A percentile compares a stretch with the other conserved stretches of the same genome.
phyloP scores from a whole-genome alignment of 148 eudicot species.

The Persicaria maculosa region DNA sequence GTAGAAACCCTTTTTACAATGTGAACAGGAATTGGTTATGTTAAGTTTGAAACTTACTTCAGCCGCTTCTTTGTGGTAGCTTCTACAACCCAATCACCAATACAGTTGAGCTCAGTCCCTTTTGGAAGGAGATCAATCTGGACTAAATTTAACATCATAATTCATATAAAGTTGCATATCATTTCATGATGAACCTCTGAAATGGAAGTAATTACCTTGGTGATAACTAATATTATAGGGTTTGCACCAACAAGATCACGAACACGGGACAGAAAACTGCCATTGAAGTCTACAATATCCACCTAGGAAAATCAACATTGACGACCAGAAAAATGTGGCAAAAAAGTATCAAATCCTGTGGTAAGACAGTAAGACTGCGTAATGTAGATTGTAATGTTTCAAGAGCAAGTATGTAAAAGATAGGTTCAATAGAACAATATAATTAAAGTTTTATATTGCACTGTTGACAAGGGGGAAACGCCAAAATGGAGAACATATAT shows the following conservation, averaged over 20 bases:
- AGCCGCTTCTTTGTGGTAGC: conserved; percentile 79
- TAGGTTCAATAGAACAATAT: background rate
- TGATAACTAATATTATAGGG: conserved; percentile 87
- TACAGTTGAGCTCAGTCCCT: conserved; percentile 81
- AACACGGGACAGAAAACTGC: conserved; percentile 87
- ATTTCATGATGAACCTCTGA: background rate
- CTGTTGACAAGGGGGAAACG: background rate
- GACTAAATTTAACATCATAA: background rate
- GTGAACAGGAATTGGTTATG: background rate
- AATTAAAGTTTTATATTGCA: background rate
- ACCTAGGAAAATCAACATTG: conserved; percentile 41
- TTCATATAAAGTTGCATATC: background rate
- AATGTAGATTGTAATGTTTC: background rate
- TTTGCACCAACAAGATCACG: conserved; percentile 96
- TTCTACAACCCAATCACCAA: conserved; percentile 97
- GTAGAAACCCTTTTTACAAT: background rate
- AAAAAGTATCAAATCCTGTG: background rate
- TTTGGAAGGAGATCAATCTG: conserved; percentile 99
- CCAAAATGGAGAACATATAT: background rate
- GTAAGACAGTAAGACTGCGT: background rate
- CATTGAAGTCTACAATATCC: conserved; percentile 91
- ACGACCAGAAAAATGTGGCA: background rate
- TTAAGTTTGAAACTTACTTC: conserved; percentile 48
- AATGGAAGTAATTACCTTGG: conserved; percentile 50
- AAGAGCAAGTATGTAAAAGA: background rate